These are phyloP conservation scores for Scytalidium sp. DNA, from an alignment of 2,329 filamentous ascomycete genomes.

Conservation along the genomic window DNA sequence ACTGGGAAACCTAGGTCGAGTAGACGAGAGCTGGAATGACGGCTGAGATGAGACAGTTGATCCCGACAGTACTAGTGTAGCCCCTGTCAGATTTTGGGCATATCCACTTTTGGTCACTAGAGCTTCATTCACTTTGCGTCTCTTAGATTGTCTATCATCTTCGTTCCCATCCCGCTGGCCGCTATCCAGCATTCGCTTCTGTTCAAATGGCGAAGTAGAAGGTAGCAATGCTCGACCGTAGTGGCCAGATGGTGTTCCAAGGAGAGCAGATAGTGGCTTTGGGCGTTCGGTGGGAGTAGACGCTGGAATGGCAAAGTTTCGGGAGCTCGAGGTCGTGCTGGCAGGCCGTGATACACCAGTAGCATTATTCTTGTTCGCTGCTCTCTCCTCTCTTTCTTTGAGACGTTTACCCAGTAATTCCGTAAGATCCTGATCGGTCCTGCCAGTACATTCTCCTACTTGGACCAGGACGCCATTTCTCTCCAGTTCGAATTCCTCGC, in stretches of 20 bases:
- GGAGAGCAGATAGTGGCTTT: conserved; percentile 58
- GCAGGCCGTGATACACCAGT: conserved; percentile 25
- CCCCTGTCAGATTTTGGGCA: conserved; percentile 48
- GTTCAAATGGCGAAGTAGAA: conserved; percentile 63
- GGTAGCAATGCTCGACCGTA: conserved; percentile 59
- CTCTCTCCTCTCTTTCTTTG: conserved; percentile 51
- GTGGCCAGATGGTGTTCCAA: conserved; percentile 63
- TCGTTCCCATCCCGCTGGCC: conserved; percentile 11
- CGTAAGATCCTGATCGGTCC: conserved; percentile 73
- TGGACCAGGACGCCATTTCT: conserved; percentile 74
- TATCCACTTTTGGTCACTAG: conserved; percentile 46
- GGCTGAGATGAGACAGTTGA: conserved; percentile 5
- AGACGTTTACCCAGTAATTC: conserved; percentile 69
- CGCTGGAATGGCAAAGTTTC: conserved; percentile 25
- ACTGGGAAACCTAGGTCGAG: not conserved
- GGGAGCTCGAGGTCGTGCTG: conserved; percentile 12
- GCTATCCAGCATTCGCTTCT: conserved; percentile 36
- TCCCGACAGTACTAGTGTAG: conserved; percentile 40
- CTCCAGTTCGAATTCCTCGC: conserved; percentile 79
- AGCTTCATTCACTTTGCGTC: conserved; percentile 34
- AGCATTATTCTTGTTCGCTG: conserved; percentile 30
- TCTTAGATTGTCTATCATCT: conserved; percentile 36
- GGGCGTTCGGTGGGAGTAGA: conserved; percentile 45
- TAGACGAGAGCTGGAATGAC: not conserved
- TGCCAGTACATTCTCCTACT: conserved; percentile 72